Evolutionary conservation across 2,329 filamentous ascomycete genomes (phyloP).

Genomic region (Aspergillus sp.): DNA sequence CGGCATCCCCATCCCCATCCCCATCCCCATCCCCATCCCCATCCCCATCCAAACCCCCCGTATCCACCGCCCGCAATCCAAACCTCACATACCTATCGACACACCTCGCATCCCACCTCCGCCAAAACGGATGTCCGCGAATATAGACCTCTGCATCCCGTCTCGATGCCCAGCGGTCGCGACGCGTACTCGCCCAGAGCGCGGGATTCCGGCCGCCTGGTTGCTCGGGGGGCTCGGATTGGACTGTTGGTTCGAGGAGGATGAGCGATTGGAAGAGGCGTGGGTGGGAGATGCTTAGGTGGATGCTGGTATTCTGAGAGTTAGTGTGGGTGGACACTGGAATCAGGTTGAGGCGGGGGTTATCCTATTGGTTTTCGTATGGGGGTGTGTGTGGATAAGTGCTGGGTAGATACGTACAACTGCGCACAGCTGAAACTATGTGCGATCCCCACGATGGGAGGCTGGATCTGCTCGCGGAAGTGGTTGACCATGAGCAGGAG

Average conservation of each 20-base stretch:
- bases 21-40: too few relatives aligned
- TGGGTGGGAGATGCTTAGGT: not conserved
- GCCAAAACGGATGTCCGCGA: not conserved
- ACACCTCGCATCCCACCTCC: not conserved
- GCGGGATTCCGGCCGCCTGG: not conserved
- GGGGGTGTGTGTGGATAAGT: too few relatives aligned
- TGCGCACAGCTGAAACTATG: conserved; percentile 79
- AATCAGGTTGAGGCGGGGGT: not conserved
- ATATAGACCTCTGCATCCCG: not conserved
- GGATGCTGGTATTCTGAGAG: not conserved
- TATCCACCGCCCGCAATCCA: not conserved
- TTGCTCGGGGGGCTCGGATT: not conserved
- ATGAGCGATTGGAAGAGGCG: conserved; percentile 50
- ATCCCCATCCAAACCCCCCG: too few relatives aligned
- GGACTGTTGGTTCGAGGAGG: conserved; percentile 67
- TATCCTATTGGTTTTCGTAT: too few relatives aligned
- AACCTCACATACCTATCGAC: not conserved
- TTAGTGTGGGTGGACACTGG: conserved; percentile 28
- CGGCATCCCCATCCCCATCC: too few relatives aligned
- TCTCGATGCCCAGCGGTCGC: not conserved
- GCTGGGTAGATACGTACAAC: conserved; percentile 44
- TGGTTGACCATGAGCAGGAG: conserved; percentile 60
- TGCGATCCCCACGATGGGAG: conserved; percentile 74
- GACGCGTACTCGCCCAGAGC: not conserved
- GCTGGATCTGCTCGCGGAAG: conserved; percentile 10